These are phyloP conservation scores for Stylonectria norvegica DNA, from an alignment of 2,329 filamentous ascomycete species.

Conservation along the genomic window DNA sequence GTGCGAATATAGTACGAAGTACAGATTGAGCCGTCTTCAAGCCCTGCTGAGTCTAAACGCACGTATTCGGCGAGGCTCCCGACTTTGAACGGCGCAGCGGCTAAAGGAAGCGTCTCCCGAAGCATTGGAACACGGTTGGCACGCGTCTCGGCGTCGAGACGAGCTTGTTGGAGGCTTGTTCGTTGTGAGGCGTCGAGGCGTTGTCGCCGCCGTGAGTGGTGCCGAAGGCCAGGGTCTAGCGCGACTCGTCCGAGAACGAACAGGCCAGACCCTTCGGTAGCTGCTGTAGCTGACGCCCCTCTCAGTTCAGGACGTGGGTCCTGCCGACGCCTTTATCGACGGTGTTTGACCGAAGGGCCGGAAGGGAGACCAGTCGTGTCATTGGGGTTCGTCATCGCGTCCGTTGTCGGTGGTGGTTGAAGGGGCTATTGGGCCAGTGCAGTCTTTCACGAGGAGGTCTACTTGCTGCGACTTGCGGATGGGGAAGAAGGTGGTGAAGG, in stretches of 20 bases:
- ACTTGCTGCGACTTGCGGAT: background rate
- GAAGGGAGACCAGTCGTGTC: slow-evolving; percentile 22
- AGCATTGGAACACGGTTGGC: too few species aligned
- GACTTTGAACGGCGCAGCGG: too few species aligned
- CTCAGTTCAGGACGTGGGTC: slow-evolving; percentile 16
- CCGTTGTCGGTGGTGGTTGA: slow-evolving; percentile 6
- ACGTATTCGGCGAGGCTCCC: too few species aligned
- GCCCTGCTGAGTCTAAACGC: too few species aligned
- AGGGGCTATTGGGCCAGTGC: background rate
- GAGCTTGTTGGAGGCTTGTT: slow-evolving; percentile 1
- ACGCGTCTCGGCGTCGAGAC: slow-evolving; percentile 4
- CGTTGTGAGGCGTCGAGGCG: background rate
- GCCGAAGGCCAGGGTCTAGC: slow-evolving; percentile 20
- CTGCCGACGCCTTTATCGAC: slow-evolving; percentile 11
- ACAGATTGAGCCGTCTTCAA: too few species aligned
- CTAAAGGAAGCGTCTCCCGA: too few species aligned
- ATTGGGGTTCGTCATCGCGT: slow-evolving; percentile 24
- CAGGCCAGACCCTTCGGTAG: slow-evolving; percentile 14
- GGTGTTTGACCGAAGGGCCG: slow-evolving; percentile 21
- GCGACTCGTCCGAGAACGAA: slow-evolving; percentile 11
- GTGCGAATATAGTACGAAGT: too few species aligned
- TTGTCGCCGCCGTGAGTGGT: slow-evolving; percentile 10
- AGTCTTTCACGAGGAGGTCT: background rate
- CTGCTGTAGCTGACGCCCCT: slow-evolving; percentile 10
- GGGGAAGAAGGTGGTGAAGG: too few species aligned